Base-by-base conservation (phyloP, 108 stramenopile species). In the Nannochloropsis oceanica region DNA sequence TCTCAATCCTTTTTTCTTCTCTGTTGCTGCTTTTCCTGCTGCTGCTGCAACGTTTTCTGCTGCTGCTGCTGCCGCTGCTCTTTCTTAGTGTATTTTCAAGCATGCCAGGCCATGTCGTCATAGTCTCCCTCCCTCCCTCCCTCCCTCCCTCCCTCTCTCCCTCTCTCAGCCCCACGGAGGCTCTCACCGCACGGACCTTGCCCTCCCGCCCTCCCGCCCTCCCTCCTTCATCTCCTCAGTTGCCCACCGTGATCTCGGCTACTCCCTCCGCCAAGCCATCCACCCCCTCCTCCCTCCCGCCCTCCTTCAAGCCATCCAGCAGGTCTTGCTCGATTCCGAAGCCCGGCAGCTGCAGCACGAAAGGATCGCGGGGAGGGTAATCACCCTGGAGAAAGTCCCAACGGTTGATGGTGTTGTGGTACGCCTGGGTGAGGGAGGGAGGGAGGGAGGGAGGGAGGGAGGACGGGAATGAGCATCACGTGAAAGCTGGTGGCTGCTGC, bases 61-160 rank as follows among this genome's bases (percentile, higher is more conserved):
- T n/a, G n/a, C n/a, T n/a, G n/a, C n/a, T n/a, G n/a, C 34, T 34
- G 34, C 34, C 5, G 34, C 34, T 34, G 34, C 34, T 34, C 5
- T 34, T 5, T 5, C 34, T 34, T 34, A 5, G 5, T 34, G 1
- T 34, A 34, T 1, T 34, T 34, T 34, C 5, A 34, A 34, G 34
- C 34, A 34, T 34, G 34, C 34, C 34, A 34, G 34, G 34, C 34
- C 34, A 1, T 34, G 34, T 34, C 85, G 22, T 85, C 84, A 73
- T 73, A 7, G 5, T 3, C 59, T 84, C 85, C 81, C 24, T 85
- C 84, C 13, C 83, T 34, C 25, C 88, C 88, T 27, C 85, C 26
- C 85, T 12, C 11, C 85, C 85, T 73, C 25, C 26, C 12, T 80
- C 25, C 12, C 80, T 25, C 24, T 14, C 80, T 18, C 14, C 18